Evolutionary conservation across 495 filamentous ascomycete genomes (phyloP), one percentile per base, ranked within the genome.

Genomic region (Hyaloscypha hepaticicola): DNA sequence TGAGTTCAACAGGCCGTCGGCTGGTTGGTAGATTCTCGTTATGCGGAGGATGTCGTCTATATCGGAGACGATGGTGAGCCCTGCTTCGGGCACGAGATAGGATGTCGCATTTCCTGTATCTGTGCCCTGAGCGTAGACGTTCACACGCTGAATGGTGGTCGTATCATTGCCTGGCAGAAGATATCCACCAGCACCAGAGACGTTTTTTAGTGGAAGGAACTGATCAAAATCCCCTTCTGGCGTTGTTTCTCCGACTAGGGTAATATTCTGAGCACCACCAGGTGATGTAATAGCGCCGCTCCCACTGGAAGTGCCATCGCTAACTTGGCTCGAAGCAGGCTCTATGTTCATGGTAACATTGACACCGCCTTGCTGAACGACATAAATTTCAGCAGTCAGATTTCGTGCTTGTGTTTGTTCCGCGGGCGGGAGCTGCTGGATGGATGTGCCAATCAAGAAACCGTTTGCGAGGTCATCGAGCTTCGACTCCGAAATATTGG

Each of bases 21-120:
- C 78, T 0, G 90, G 90, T 45, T 87, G 71, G 74, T 91, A 93
- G 76, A 93, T 93, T 74, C 91, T 89, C 55, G 90, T 93, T n/a
- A 92, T 76, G 28, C 90, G 87, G 0, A 93, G 83, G 66, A 92
- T 90, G 73, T 93, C 90, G 63, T 92, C 90, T 66, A 92, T 89
- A 68, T 93, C 89, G 29, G 85, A 88, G 61, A 92, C 77, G 55
- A 91, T 79, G 11, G 89, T 91, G 21, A 90, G 69, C 27, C 88
- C 90, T 7, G 76, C 76, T 0, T 83, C 73, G 2, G 89, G 88
- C 1, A 92, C 87, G 1, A 93, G 84, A 73, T 90, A 93, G 2
- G 88, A 86, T 4, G 90, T 93, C 22, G 85, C 82, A 69, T 93
- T 93, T 51, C 90, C 90, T 6, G 79, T 82, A 26, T 81, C 73